These are phyloP conservation scores for Pichia norvegensis DNA, from an alignment of 1,139 yeast genomes.

Conservation along the genomic window DNA sequence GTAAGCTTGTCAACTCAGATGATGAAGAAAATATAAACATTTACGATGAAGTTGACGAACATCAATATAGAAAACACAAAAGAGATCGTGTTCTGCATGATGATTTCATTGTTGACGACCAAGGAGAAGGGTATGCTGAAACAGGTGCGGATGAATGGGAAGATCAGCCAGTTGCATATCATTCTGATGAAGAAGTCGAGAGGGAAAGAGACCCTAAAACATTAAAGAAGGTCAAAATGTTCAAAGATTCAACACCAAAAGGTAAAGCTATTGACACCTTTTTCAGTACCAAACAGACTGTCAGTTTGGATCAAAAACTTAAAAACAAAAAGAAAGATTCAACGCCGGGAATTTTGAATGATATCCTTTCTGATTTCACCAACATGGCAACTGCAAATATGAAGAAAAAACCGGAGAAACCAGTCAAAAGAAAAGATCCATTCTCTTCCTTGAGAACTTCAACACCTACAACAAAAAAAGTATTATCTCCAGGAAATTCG, in stretches of 20 bases:
- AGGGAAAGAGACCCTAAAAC: constrained; percentile 34
- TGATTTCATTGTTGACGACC: constrained; percentile 90
- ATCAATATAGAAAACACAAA: constrained; percentile 65
- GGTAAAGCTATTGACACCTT: constrained; percentile 47
- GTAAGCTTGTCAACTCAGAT: constrained; percentile 24
- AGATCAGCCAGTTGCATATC: constrained; percentile 39
- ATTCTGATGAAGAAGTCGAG: not conserved
- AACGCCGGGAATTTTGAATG: constrained; percentile 35
- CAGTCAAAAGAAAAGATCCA: constrained; percentile 21
- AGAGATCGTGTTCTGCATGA: constrained; percentile 77
- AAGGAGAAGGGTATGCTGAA: constrained; percentile 85
- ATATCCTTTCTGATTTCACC: constrained; percentile 40
- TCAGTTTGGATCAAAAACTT: constrained; percentile 11
- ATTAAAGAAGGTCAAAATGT: constrained; percentile 34
- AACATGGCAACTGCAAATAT: constrained; percentile 15
- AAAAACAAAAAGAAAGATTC: constrained; percentile 25
- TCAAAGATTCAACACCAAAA: constrained; percentile 34
- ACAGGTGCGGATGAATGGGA: constrained; percentile 91
- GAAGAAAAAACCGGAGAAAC: constrained; percentile 16
- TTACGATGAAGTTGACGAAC: constrained; percentile 85
- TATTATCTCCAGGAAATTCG: constrained; percentile 14
- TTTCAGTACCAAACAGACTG: constrained; percentile 33
- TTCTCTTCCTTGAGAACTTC: constrained; percentile 23
- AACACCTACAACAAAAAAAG: constrained; percentile 7
- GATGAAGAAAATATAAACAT: constrained; percentile 42